Evolutionary conservation across 257 asterid species (phyloP).

Genomic region (Gardenia jasminoides): DNA sequence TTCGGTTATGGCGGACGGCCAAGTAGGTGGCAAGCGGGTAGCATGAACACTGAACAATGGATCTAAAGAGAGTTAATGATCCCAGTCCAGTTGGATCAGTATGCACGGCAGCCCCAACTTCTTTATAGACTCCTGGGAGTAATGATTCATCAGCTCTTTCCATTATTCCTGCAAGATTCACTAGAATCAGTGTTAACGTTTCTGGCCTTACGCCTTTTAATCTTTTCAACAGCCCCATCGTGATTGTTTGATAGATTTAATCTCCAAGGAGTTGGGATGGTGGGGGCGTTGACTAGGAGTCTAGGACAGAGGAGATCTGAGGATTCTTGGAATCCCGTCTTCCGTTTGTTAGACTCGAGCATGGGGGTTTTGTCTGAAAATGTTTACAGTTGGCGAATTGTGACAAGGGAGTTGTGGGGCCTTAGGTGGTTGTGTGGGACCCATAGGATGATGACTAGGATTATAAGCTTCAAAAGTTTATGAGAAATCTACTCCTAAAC

Average conservation of each 20-base stretch:
- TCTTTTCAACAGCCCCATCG: background rate
- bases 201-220: slow-evolving; percentile 43
- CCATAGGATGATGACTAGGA: no score
- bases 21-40: slow-evolving; percentile 88
- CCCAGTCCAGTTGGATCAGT: slow-evolving; percentile 88
- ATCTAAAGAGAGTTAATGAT: slow-evolving; percentile 66
- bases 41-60: slow-evolving; percentile 76
- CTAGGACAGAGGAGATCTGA: slow-evolving; percentile 2
- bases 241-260: background rate
- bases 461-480: no score
- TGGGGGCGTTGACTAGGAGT: background rate
- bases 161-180: slow-evolving; percentile 84
- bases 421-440: no score
- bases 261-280: background rate
- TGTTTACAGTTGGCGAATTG: background rate
- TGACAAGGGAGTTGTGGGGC: no score
- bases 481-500: no score
- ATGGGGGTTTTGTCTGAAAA: background rate
- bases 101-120: slow-evolving; percentile 78
- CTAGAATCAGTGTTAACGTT: slow-evolving; percentile 55
- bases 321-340: background rate
- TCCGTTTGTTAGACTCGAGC: background rate
- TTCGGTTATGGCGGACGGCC: slow-evolving; percentile 68
- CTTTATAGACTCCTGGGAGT: slow-evolving; percentile 83
- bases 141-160: slow-evolving; percentile 84